These are phyloP conservation scores for Populus alba DNA, from an alignment of 345 rosid genomes.

Conservation along the genomic window DNA sequence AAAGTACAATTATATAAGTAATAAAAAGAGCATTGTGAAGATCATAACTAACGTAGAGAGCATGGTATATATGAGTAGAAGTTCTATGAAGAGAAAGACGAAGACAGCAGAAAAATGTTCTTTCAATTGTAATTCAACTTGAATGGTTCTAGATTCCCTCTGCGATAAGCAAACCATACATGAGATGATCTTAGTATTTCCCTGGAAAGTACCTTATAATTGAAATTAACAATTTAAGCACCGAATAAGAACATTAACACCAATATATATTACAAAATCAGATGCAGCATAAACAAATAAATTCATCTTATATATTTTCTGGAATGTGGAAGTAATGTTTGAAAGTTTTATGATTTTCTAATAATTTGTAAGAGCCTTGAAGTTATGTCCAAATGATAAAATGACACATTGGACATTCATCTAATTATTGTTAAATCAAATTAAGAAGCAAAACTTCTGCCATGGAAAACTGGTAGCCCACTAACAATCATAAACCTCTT, in stretches of 20 bases:
- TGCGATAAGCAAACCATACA: background rate
- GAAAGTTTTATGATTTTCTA: background rate
- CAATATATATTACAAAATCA: background rate
- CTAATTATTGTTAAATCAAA: background rate
- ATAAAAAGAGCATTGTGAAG: background rate
- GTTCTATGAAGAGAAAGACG: background rate
- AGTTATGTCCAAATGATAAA: no score
- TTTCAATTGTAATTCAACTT: background rate
- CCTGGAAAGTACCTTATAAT: background rate
- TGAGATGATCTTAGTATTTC: background rate
- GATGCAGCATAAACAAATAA: background rate
- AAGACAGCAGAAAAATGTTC: background rate
- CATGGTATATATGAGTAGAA: background rate
- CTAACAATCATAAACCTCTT: background rate
- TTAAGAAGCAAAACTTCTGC: background rate
- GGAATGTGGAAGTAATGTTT: background rate
- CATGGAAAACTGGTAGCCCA: background rate
- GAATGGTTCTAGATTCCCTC: background rate
- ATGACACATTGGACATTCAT: no score
- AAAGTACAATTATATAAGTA: constrained; percentile 12
- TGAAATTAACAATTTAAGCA: background rate
- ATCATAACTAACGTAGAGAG: background rate
- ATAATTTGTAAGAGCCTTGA: background rate
- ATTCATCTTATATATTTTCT: background rate
- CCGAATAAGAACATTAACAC: background rate